Conservation (phyloP, 2,329 filamentous ascomycete genomes). For the Rugonectria rugulosa region DNA sequence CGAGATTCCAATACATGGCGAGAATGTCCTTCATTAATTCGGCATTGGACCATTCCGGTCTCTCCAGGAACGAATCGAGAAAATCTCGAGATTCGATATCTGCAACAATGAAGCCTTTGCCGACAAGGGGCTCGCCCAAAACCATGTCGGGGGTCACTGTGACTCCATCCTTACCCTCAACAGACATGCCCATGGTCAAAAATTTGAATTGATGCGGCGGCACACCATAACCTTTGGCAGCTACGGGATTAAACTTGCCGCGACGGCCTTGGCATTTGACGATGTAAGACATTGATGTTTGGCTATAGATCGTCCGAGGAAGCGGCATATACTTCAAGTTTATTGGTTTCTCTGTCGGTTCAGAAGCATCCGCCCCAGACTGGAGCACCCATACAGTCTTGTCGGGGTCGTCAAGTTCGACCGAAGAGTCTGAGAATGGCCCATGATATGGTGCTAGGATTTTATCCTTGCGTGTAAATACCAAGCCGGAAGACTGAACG, state of each 20-base stretch:
- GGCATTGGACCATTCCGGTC: constrained; percentile 74
- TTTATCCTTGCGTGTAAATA: constrained; percentile 70
- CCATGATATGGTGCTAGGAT: constrained; percentile 75
- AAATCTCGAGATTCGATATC: constrained; percentile 79
- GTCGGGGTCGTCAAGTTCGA: constrained; percentile 28
- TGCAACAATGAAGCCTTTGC: constrained; percentile 78
- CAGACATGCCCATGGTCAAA: constrained; percentile 69
- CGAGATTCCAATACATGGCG: constrained; percentile 83
- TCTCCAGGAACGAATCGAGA: constrained; percentile 71
- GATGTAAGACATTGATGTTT: constrained; percentile 83
- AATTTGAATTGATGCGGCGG: constrained; percentile 61
- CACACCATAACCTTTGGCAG: constrained; percentile 72
- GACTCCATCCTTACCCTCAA: constrained; percentile 69
- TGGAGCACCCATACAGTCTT: constrained; percentile 39
- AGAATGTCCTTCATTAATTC: constrained; percentile 72
- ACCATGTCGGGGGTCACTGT: constrained; percentile 89
- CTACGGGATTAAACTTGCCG: constrained; percentile 78
- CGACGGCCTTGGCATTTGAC: constrained; percentile 78
- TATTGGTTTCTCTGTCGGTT: constrained; percentile 18
- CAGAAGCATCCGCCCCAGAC: constrained; percentile 17
- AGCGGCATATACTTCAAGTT: constrained; percentile 51
- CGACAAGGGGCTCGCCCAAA: constrained; percentile 70
- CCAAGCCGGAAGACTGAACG: constrained; percentile 41
- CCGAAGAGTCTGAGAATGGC: constrained; percentile 49
- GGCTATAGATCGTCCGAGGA: constrained; percentile 71